Evolutionary conservation across 768 basidiomycete species (phyloP), one percentile per base, ranked within the genome.

Genomic region (Gelatoporia subvermispora): DNA sequence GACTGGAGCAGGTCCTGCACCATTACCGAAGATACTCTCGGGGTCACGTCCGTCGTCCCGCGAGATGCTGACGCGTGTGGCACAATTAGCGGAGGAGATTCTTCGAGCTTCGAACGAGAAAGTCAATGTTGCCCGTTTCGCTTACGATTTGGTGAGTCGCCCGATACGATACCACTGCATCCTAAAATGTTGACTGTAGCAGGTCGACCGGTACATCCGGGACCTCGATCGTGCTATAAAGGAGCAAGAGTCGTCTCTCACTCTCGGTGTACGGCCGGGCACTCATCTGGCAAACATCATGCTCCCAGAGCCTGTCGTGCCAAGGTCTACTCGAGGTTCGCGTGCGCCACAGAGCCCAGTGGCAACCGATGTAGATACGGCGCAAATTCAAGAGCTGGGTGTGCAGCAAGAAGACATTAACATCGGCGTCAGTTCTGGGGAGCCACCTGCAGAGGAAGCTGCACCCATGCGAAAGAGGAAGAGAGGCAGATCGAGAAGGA

Each of bases 161-260:
- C 16, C 16, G 3, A 8, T n/a, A n/a, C n/a, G 25, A 22, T 21
- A 18, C 9, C 23, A 20, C 20, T 15, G 8, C 20, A 21, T 21
- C 22, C 31, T 10, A 41, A 24, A 16, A 34, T 44, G 5, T 22
- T 34, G 31, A 41, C 8, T 31, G 28, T 31, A 13, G 18, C 42
- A 93, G 90, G 77, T 91, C 11, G 85, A 91, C 53, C 75, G 90
- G 31, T 88, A 92, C 59, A 82, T 88, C 23, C 80, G 84, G 20
- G 73, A 87, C 35, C 70, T 93, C 20, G 88, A 93, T 55, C 80
- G 88, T 56, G 83, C 77, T n/a, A 78, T 85, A 48, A 75, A 76
- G 42, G 77, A 81, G 51, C 77, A 81, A 56, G 78, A 83, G 58
- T 72, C 75, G 25, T 68, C 75, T 16, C 73, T 83, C 40, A 71